These are phyloP conservation scores for Zygosaccharomyces pseudobailii DNA, from an alignment of 1,139 yeast genomes.

Conservation along the genomic window DNA sequence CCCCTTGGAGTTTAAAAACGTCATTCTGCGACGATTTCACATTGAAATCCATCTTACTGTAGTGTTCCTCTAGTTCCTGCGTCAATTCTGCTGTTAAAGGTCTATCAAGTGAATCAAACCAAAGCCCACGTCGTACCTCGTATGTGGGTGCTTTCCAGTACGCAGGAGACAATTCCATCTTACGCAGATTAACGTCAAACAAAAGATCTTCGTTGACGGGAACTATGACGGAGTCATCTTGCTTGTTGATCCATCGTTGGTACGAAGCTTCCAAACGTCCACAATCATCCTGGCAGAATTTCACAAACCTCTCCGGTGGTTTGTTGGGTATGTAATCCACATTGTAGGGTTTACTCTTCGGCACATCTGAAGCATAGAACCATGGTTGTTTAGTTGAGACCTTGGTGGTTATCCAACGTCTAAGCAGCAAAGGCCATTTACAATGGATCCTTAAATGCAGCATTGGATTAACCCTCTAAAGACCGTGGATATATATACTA, in stretches of 20 bases:
- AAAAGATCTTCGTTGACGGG: slow-evolving; percentile 79
- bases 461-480: background rate
- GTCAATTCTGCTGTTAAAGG: slow-evolving; percentile 57
- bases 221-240: slow-evolving; percentile 28
- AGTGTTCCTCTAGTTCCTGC: slow-evolving; percentile 55
- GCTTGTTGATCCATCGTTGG: slow-evolving; percentile 19
- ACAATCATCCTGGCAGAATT: slow-evolving; percentile 65
- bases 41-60: slow-evolving; percentile 29
- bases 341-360: slow-evolving; percentile 62
- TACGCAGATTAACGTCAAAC: slow-evolving; percentile 61
- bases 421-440: background rate
- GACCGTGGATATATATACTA: background rate
- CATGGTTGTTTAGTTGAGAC: slow-evolving; percentile 37
- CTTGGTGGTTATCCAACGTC: background rate
- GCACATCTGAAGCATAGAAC: slow-evolving; percentile 82
- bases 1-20: slow-evolving; percentile 16
- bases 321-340: slow-evolving; percentile 42
- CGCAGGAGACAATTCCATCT: slow-evolving; percentile 56
- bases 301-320: slow-evolving; percentile 59
- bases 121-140: slow-evolving; percentile 77
- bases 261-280: slow-evolving; percentile 51
- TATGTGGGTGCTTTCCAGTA: slow-evolving; percentile 90
- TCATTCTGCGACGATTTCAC: slow-evolving; percentile 14
- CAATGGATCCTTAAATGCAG: background rate
- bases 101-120: slow-evolving; percentile 63